Evolutionary conservation across 148 eudicot genomes (phyloP).

Genomic region (Vaccinium vitisidaea): DNA sequence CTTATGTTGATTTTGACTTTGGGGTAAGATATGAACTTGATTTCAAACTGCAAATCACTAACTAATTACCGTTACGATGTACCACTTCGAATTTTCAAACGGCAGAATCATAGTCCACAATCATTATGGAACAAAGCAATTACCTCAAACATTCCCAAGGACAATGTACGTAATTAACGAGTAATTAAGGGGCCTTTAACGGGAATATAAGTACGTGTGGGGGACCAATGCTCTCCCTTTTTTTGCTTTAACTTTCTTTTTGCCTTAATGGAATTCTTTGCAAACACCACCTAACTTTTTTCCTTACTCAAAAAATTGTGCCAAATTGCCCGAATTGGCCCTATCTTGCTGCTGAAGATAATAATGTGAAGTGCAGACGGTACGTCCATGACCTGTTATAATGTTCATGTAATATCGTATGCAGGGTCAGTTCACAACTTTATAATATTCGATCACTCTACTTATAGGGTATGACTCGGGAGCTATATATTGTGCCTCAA

Average conservation of each 20-base stretch:
- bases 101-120: not conserved
- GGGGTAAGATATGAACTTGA: not conserved
- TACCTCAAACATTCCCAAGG: not conserved
- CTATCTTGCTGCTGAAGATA: not conserved
- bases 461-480: no score
- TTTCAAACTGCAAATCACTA: not conserved
- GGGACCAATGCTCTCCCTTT: not conserved
- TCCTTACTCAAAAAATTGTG: not conserved
- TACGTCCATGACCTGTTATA: no score
- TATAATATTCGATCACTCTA: no score
- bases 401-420: no score
- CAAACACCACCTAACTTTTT: not conserved
- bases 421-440: no score
- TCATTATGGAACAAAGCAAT: not conserved
- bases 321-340: not conserved
- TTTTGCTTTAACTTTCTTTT: constrained; percentile 3
- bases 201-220: not conserved
- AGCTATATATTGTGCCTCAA: no score
- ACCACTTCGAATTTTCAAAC: not conserved
- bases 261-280: not conserved
- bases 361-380: no score
- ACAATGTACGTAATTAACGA: not conserved
- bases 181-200: not conserved
- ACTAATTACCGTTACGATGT: not conserved
- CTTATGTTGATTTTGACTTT: not conserved